Evolutionary conservation across 768 basidiomycete species (phyloP).

Genomic region (Hemileccinum impolitum): DNA sequence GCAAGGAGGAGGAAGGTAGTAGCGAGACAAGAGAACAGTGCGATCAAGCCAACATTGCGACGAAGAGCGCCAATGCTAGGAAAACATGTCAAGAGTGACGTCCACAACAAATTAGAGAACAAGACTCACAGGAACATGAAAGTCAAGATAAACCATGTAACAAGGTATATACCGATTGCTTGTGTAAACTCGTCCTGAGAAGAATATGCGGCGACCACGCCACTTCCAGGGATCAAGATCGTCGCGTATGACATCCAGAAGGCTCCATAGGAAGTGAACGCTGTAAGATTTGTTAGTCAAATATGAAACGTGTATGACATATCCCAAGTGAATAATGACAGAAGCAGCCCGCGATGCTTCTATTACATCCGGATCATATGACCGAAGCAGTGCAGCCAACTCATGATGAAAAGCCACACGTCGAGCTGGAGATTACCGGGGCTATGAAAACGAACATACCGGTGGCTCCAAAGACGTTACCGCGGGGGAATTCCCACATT

Average conservation of each 20-base stretch:
- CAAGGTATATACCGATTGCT: slow-evolving; percentile 73
- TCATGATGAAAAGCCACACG: background rate
- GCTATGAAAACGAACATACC: slow-evolving; percentile 40
- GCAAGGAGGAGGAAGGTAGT: slow-evolving; percentile 51
- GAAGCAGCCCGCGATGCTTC: background rate
- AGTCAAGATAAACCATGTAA: slow-evolving; percentile 72
- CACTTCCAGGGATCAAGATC: slow-evolving; percentile 68
- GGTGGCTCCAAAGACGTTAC: slow-evolving; percentile 69
- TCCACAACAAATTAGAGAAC: background rate
- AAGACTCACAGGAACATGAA: slow-evolving; percentile 58
- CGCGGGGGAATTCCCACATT: slow-evolving; percentile 80
- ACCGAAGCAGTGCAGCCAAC: background rate
- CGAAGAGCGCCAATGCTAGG: slow-evolving; percentile 47
- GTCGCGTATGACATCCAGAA: slow-evolving; percentile 86
- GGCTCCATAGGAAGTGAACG: slow-evolving; percentile 79
- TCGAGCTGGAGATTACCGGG: background rate
- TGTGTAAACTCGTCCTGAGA: slow-evolving; percentile 39
- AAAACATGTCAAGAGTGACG: background rate
- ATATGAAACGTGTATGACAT: background rate
- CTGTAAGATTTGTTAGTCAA: slow-evolving; percentile 32
- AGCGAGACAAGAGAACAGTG: slow-evolving; percentile 51
- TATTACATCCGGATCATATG: background rate
- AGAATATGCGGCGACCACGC: slow-evolving; percentile 54
- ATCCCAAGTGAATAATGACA: background rate
- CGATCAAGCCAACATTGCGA: slow-evolving; percentile 46